These are phyloP conservation scores for Saccharomycopsis schoenii DNA, from an alignment of 805 yeast genomes.

Conservation along the genomic window DNA sequence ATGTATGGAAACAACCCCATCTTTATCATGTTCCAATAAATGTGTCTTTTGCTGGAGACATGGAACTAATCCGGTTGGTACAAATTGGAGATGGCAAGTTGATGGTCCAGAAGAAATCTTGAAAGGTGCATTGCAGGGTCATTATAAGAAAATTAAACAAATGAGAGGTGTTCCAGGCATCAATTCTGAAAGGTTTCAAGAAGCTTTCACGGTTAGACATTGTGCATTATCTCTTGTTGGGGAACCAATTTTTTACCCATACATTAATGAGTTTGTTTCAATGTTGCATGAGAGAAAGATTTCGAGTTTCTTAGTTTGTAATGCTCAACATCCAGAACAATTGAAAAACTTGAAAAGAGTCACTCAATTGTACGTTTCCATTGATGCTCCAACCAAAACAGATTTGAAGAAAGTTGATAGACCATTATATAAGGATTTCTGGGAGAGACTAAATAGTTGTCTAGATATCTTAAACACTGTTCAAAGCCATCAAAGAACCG, in stretches of 20 bases:
- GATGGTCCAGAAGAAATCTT: constrained; percentile 80
- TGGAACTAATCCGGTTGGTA: constrained; percentile 94
- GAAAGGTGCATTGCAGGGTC: constrained; percentile 81
- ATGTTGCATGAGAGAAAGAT: constrained; percentile 74
- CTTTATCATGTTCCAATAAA: constrained; percentile 86
- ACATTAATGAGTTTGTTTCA: constrained; percentile 73
- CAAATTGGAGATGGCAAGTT: constrained; percentile 93
- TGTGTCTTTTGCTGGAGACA: constrained; percentile 98
- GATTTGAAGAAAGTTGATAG: constrained; percentile 78
- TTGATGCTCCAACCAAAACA: constrained; percentile 83
- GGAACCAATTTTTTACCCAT: constrained; percentile 89
- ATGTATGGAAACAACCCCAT: constrained; percentile 94
- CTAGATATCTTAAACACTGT: constrained; percentile 65
- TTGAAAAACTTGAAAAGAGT: constrained; percentile 60
- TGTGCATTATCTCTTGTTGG: constrained; percentile 92
- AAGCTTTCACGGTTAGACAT: constrained; percentile 81
- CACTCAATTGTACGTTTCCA: constrained; percentile 85
- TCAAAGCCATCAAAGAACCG: constrained; percentile 81
- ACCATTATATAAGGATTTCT: constrained; percentile 81
- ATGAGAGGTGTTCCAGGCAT: constrained; percentile 96
- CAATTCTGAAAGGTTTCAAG: constrained; percentile 78
- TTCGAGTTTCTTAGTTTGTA: constrained; percentile 84
- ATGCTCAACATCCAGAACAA: constrained; percentile 92
- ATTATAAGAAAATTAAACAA: constrained; percentile 84
- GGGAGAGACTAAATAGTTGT: constrained; percentile 81